Evolutionary conservation across 208 protist genomes (phyloP), one percentile per base, ranked within the genome.

Genomic region (Trypanosoma brucei): DNA sequence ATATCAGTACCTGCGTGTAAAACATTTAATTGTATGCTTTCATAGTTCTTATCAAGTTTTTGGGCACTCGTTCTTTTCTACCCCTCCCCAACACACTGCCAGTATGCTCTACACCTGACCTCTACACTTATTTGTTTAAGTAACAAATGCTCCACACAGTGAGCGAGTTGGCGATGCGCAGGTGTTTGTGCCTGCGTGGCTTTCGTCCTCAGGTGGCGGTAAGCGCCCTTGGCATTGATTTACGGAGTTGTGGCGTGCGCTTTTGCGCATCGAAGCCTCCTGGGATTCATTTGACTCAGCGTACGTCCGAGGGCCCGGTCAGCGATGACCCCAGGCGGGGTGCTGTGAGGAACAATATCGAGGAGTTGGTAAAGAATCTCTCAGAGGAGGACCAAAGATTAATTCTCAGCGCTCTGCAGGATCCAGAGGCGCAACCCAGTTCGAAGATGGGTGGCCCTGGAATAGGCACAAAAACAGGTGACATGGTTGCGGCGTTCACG

Each of bases 401-500:
- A 58, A 92, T 94, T 62, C 8, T 82, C 40, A 65, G 61, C 22
- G 82, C 84, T 3, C 61, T 94, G 38, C 69, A 70, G 36, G 36
- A 84, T 53, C 77, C 81, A 0, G 70, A 80, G 37, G 59, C 58
- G 49, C 68, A 73, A 48, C 75, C 81, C 46, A 72, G 54, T 39
- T 92, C 88, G 1, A 78, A 82, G 53, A 86, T 95, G 78, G 88
- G 91, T 45, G 88, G 86, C 22, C 38, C 40, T 6, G 91, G 91
- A 22, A 89, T 96, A 49, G 91, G 91, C 40, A 75, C 80, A 0
- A 71, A 76, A 53, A 65, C 70, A 35, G 90, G 67, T 9, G 90
- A 97, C 60, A 94, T 96, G 88, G 81, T 91, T 50, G 81, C 86
- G 30, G 84, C 88, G 2, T 96, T 96, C 74, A 95, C 88, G 9